Evolutionary conservation across 192 early-diverging fungal genomes (phyloP).

Genomic region (Kappamyces sp.): DNA sequence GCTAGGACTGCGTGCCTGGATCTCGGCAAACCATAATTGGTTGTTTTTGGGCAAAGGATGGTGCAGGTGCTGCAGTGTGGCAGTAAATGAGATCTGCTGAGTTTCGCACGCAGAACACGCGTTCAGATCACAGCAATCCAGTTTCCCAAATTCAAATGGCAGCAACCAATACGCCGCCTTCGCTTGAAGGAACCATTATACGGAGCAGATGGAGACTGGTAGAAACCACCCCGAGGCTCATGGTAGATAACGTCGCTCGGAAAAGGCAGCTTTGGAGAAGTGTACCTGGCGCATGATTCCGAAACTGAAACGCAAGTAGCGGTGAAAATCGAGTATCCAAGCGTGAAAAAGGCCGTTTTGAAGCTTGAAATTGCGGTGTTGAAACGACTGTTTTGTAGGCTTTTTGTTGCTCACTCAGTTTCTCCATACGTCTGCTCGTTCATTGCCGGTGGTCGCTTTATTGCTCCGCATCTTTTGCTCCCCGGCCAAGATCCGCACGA

Average conservation of each 20-base stretch:
- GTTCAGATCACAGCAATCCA: too few relatives aligned
- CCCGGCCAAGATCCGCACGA: constrained; percentile 12
- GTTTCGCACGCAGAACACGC: too few relatives aligned
- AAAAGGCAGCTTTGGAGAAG: constrained; percentile 52
- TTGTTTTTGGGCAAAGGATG: too few relatives aligned
- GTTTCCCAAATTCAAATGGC: too few relatives aligned
- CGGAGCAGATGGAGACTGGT: constrained; percentile 8
- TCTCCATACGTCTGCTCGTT: constrained; percentile 32
- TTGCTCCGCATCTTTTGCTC: constrained; percentile 9
- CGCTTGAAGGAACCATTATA: constrained; percentile 8
- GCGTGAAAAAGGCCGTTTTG: constrained; percentile 41
- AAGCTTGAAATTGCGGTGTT: constrained; percentile 45
- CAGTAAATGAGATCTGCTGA: too few relatives aligned
- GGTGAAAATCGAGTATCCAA: constrained; percentile 49
- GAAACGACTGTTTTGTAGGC: neutral
- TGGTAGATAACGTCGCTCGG: constrained; percentile 34
- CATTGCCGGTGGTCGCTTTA: constrained; percentile 35
- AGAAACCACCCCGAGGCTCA: neutral
- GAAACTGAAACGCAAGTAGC: constrained; percentile 30
- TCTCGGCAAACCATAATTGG: too few relatives aligned
- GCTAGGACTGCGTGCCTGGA: too few relatives aligned
- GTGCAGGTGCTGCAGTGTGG: too few relatives aligned
- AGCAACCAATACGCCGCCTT: too few relatives aligned
- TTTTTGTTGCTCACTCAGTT: constrained; percentile 15
- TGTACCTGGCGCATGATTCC: constrained; percentile 41